Evolutionary conservation across 148 eudicot species (phyloP).

Genomic region (Selenicereus undatus): DNA sequence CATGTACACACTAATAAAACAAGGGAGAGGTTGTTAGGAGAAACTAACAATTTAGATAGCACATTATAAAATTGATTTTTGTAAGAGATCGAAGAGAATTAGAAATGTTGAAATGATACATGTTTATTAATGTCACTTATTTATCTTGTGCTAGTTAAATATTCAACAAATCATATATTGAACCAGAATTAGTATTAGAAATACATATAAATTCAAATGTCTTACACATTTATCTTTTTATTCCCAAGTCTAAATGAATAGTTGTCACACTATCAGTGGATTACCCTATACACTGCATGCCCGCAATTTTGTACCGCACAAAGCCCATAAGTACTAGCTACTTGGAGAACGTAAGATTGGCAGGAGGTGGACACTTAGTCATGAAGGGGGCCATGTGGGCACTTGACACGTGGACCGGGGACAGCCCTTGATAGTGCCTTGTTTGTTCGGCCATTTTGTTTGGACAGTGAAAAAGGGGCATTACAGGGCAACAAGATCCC

Average conservation of each 20-base stretch:
- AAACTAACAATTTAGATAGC: too few relatives aligned
- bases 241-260: background rate
- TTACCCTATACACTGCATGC: background rate
- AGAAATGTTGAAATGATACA: too few relatives aligned
- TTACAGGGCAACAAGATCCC: constrained; percentile 17
- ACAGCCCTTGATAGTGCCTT: constrained; percentile 47
- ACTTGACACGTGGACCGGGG: constrained; percentile 41
- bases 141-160: too few relatives aligned
- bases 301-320: background rate
- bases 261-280: background rate
- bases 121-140: too few relatives aligned
- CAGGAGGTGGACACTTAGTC: constrained; percentile 30
- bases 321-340: background rate
- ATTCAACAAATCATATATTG: too few relatives aligned
- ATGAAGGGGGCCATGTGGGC: constrained; percentile 31
- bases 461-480: constrained; percentile 20
- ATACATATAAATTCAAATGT: too few relatives aligned
- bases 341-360: background rate
- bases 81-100: too few relatives aligned
- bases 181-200: too few relatives aligned
- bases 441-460: constrained; percentile 24
- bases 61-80: too few relatives aligned
- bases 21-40: background rate
- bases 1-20: too few relatives aligned
- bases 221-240: too few relatives aligned